phyloP scores from a whole-genome alignment of 2,329 filamentous ascomycete genomes.

The Pseudogymnoascus sp. region DNA sequence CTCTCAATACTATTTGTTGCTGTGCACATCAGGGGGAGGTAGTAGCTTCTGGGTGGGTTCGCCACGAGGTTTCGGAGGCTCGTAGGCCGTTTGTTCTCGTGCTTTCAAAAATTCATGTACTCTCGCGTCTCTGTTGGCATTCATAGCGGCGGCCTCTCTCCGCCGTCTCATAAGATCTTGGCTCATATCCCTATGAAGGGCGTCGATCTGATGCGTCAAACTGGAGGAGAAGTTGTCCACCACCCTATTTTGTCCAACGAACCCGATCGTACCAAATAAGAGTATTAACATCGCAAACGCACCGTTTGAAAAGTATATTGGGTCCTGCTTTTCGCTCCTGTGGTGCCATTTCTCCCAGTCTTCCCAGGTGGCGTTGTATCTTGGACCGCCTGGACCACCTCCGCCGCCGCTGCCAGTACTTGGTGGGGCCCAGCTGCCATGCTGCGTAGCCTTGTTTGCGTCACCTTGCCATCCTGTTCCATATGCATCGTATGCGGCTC shows the following conservation, averaged over 20 bases:
- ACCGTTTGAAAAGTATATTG: conserved; percentile 67
- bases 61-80: not conserved
- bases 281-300: conserved; percentile 70
- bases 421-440: conserved; percentile 18
- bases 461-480: conserved; percentile 70
- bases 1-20: not conserved
- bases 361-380: conserved; percentile 88
- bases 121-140: conserved; percentile 53
- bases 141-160: conserved; percentile 45
- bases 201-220: conserved; percentile 59
- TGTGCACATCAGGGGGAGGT: conserved; percentile 1
- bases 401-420: conserved; percentile 22
- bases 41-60: not conserved
- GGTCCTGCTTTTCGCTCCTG: conserved; percentile 43
- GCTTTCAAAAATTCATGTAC: conserved; percentile 72
- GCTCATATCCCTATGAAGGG: conserved; percentile 59
- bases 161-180: conserved; percentile 50
- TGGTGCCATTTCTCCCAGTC: conserved; percentile 85
- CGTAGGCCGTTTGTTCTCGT: conserved; percentile 42
- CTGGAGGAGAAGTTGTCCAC: conserved; percentile 55
- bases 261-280: conserved; percentile 60
- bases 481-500: conserved; percentile 72
- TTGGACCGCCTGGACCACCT: conserved; percentile 36
- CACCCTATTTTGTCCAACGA: conserved; percentile 64
- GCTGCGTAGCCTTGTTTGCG: conserved; percentile 21